phyloP scores from a whole-genome alignment of 108 stramenopile genomes.

The Seminavis robusta region DNA sequence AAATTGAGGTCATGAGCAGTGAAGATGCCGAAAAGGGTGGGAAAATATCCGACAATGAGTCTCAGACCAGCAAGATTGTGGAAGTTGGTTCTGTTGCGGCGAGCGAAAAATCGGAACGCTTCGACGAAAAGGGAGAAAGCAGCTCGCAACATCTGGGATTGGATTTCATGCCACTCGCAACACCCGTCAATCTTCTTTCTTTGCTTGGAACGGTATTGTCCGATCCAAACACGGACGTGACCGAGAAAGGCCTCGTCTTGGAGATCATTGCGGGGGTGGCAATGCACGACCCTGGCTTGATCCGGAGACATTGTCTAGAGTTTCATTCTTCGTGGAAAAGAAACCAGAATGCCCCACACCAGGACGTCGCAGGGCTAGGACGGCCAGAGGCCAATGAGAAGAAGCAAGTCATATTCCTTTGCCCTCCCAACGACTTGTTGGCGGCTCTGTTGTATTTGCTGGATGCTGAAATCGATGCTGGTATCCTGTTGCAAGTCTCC shows the following conservation, averaged over 20 bases:
- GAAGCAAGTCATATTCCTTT: slow-evolving; percentile 58
- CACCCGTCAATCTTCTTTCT: slow-evolving; percentile 58
- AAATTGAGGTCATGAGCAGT: no score
- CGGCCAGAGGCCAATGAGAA: slow-evolving; percentile 65
- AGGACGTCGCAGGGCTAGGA: slow-evolving; percentile 6
- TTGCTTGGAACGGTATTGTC: slow-evolving; percentile 60
- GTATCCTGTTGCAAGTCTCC: slow-evolving; percentile 70
- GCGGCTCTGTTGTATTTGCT: slow-evolving; percentile 65
- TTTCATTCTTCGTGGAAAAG: slow-evolving; percentile 15
- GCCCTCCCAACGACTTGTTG: slow-evolving; percentile 67
- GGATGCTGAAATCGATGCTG: slow-evolving; percentile 76
- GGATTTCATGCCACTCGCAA: background rate
- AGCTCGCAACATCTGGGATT: background rate
- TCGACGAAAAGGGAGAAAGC: background rate
- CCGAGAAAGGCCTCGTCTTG: slow-evolving; percentile 68
- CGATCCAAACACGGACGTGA: slow-evolving; percentile 63
- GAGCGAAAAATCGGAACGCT: slow-evolving; percentile 1
- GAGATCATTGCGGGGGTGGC: slow-evolving; percentile 75
- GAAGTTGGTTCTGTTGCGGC: slow-evolving; percentile 14
- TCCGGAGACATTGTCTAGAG: slow-evolving; percentile 67
- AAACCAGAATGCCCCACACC: slow-evolving; percentile 7
- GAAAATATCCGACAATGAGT: slow-evolving; percentile 12
- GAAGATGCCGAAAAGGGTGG: slow-evolving; percentile 21
- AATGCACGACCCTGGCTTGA: slow-evolving; percentile 71
- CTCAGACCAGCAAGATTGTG: slow-evolving; percentile 9